Base-by-base conservation (phyloP, 2,329 filamentous ascomycete genomes). In the Penicillium sp. region DNA sequence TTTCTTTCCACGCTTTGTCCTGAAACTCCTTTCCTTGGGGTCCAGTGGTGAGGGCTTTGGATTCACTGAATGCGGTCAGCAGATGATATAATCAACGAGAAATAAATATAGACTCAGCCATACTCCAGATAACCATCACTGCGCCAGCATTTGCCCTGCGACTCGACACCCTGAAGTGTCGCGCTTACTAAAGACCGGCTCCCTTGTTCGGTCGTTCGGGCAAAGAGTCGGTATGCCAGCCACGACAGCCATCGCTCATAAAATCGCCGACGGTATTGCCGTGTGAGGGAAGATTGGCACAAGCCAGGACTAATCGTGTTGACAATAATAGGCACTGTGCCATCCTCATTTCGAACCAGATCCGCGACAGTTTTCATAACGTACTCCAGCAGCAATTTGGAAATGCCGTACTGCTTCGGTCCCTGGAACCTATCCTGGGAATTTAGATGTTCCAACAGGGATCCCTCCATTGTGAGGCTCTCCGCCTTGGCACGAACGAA, bases 251-350 rank as follows among this genome's bases (percentile, higher is more conserved):
- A 70, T 33, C 70, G 68, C 57, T 74, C 70, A 54, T 73, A 71
- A 60, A 72, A 71, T 31, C 63, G 62, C 39, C 69, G 67, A 50
- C n/a, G 39, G 39, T 73, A 79, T 43, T 79, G 70, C 9, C 78
- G 74, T 3, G 73, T 73, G 7, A 81, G 68, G 11, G 74, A 71
- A 4, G 78, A 77, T 19, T 61, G 68, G 60, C 78, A 80, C 29
- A 79, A 65, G 1, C 78, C 79, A 1, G 79, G 79, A 56, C 77
- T 79, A 4, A 73, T 68, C 0, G 77, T 76, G 46, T 78, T 80
- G 56, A 80, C 70, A 35, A 80, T 73, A 9, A 81, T 71, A 9
- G 71, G 68, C 4, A 74, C 58, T 2, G 70, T 69, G 5, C 75
- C 74, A 35, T 74, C 67, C 1, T 72, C 65, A 13, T 66, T 62